Base-by-base conservation (phyloP, 2,329 filamentous ascomycete genomes). In the Elsinoe fawcettii region DNA sequence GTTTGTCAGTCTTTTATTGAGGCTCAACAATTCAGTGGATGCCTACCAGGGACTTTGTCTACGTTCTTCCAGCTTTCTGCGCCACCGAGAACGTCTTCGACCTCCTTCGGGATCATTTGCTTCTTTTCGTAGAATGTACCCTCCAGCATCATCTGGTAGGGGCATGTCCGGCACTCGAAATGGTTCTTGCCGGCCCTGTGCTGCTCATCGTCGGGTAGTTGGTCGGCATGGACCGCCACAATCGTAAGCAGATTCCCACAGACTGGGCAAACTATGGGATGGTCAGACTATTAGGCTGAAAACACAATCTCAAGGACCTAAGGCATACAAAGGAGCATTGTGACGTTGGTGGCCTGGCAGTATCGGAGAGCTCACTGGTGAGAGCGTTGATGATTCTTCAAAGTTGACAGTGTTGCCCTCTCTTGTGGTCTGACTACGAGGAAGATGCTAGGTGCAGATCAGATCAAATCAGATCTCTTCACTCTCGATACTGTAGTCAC, bases 121-220 rank as follows among this genome's bases (percentile, higher is more conserved):
- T 87, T 86, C 65, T 88, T 87, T 67, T 95, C 90, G 74, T 84
- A 96, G 73, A 90, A 87, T 60, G 85, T 83, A 66, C 85, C 81
- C 63, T 85, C 84, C 67, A 97, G 85, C 58, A 87, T 77, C 73
- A 90, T 90, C 71, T 95, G 85, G 76, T 95, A 99, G 3, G 93
- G 92, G 66, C 93, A 99, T 58, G 90, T 95, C 59, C 90, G 88
- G 76, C 93, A 99, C 74, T 95, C 90, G 73, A 97, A 90, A 58
- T 90, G 86, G 77, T 96, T 96, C 46, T 74, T 71, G 60, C 73
- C 74, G 3, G 66, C 66, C 53, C 63, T 64, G 58, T 69, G 65
- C 18, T 70, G 63, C 58, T 70, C 70, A 39, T 74, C 73, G 53
- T 73, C 70, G 30, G 65, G 64, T 34, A 63, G 62, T 54, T 70